Conservation (phyloP, 805 yeast genomes). For the Candida railenensis region DNA sequence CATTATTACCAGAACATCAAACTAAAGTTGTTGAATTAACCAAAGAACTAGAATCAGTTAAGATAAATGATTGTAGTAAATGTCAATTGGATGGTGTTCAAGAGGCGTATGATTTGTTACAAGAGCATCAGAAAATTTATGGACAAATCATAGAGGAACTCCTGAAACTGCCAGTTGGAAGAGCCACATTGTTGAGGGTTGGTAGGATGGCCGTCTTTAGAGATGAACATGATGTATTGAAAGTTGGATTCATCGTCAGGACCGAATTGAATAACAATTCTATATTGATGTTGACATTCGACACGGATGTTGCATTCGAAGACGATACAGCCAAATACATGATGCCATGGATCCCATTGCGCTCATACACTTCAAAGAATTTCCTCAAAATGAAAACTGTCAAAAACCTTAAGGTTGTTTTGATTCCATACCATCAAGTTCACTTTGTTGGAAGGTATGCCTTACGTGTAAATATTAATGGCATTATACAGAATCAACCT, state of each 20-base stretch:
- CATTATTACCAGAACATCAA: conserved; percentile 83
- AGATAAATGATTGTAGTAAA: conserved; percentile 34
- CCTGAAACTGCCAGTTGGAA: conserved; percentile 46
- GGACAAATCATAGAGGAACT: conserved; percentile 47
- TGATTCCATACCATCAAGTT: conserved; percentile 40
- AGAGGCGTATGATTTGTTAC: conserved; percentile 42
- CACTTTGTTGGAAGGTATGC: conserved; percentile 43
- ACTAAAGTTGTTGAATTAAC: conserved; percentile 56
- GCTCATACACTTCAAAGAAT: conserved; percentile 29
- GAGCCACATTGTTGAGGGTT: conserved; percentile 41
- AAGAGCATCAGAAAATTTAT: conserved; percentile 45
- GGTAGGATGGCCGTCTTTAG: conserved; percentile 64
- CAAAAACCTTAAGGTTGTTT: conserved; percentile 33
- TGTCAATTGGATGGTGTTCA: conserved; percentile 43
- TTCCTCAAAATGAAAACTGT: conserved; percentile 34
- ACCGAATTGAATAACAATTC: conserved; percentile 29
- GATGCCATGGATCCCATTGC: conserved; percentile 39
- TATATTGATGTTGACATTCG: conserved; percentile 44
- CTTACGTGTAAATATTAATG: conserved; percentile 30
- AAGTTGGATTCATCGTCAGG: conserved; percentile 57
- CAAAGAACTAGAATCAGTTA: conserved; percentile 39
- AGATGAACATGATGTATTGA: conserved; percentile 38
- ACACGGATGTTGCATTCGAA: conserved; percentile 37
- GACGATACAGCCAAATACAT: conserved; percentile 18
- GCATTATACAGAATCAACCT: conserved; percentile 33